Percentiles rank a stretch among this genome's conserved stretches.
phyloP scores from a whole-genome alignment of 306 rosid genomes.

The Nissolia schottii region DNA sequence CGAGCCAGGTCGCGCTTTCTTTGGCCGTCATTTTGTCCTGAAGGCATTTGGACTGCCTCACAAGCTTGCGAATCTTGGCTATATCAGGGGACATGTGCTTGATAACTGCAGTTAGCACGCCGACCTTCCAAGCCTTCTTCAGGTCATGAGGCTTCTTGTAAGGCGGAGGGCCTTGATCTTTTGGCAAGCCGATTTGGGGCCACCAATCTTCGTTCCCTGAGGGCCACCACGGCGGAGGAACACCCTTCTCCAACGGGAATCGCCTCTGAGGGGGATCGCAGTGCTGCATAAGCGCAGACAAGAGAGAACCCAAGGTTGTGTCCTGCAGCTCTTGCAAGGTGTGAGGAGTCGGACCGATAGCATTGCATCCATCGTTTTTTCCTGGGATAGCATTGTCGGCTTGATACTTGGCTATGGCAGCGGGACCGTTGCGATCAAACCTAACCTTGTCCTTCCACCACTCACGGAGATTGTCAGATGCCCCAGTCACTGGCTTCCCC shows the following conservation, averaged over 20 bases:
- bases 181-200: conserved; percentile 67
- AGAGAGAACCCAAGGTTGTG: conserved; percentile 77
- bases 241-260: conserved; percentile 77
- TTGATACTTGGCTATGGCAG: conserved; percentile 76
- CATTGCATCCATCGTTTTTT: conserved; percentile 48
- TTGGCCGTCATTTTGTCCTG: conserved; percentile 94
- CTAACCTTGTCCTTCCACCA: conserved; percentile 97
- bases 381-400: conserved; percentile 60
- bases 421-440: conserved; percentile 86
- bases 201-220: conserved; percentile 80
- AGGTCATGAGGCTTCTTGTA: conserved; percentile 93
- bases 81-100: conserved; percentile 93
- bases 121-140: conserved; percentile 90
- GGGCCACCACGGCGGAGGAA: conserved; percentile 96
- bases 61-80: conserved; percentile 81
- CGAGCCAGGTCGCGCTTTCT: conserved; percentile 90
- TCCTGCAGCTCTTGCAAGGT: conserved; percentile 86
- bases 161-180: conserved; percentile 82
- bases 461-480: conserved; percentile 84
- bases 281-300: conserved; percentile 91
- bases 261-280: conserved; percentile 88
- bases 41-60: conserved; percentile 78
- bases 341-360: conserved; percentile 66
- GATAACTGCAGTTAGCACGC: conserved; percentile 77
- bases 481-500: conserved; percentile 83